Percentiles rank a stretch among this genome's conserved stretches.
phyloP scores from a whole-genome alignment of 805 yeast species.

The Jamesozyma gamospora region DNA sequence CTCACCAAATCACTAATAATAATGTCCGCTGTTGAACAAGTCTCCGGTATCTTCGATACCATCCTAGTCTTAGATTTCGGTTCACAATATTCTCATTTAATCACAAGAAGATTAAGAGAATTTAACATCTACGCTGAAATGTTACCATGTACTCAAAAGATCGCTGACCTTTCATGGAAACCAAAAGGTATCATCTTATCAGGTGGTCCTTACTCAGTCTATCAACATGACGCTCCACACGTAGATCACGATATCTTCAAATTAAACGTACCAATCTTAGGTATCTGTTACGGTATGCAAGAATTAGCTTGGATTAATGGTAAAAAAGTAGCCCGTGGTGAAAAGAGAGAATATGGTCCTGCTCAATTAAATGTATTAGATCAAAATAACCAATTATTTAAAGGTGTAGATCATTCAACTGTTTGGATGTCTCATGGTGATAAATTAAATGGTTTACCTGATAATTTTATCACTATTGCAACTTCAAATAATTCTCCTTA shows the following conservation, averaged over 20 bases:
- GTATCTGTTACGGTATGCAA: slow-evolving; percentile 99
- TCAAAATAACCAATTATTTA: slow-evolving; percentile 57
- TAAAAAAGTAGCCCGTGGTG: slow-evolving; percentile 85
- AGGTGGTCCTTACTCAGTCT: slow-evolving; percentile 97
- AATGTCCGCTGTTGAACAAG: slow-evolving; percentile 37
- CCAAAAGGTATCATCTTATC: slow-evolving; percentile 95
- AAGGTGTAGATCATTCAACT: slow-evolving; percentile 84
- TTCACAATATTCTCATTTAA: slow-evolving; percentile 93
- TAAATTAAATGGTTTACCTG: slow-evolving; percentile 82
- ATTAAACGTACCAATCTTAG: slow-evolving; percentile 85
- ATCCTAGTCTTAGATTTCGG: slow-evolving; percentile 96
- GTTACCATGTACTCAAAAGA: slow-evolving; percentile 98
- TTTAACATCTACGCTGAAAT: slow-evolving; percentile 97
- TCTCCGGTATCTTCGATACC: slow-evolving; percentile 87
- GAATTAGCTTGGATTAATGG: slow-evolving; percentile 97
- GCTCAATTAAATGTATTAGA: slow-evolving; percentile 78
- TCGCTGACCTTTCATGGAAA: slow-evolving; percentile 81
- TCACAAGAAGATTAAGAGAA: slow-evolving; percentile 95
- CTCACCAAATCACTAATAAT: no score
- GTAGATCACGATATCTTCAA: slow-evolving; percentile 91
- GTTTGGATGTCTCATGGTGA: slow-evolving; percentile 99
- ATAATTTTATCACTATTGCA: slow-evolving; percentile 81
- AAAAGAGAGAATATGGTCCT: slow-evolving; percentile 96
- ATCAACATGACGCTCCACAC: slow-evolving; percentile 92
- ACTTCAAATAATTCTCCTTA: slow-evolving; percentile 89